phyloP scores from a whole-genome alignment of 305 asterid species.

The Plantago coronopus region DNA sequence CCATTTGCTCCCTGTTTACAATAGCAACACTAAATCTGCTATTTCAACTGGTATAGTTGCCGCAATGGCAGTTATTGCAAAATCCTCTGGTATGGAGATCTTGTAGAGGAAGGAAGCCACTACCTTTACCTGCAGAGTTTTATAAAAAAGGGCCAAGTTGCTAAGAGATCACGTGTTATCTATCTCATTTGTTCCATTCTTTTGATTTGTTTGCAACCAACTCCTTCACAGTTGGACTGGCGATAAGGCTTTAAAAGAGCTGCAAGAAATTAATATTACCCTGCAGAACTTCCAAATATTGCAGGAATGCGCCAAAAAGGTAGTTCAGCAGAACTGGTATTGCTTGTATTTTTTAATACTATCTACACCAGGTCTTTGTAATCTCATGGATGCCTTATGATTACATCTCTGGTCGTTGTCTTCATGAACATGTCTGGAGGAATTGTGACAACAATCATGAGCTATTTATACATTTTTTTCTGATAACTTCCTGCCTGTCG shows the following conservation, averaged over 20 bases:
- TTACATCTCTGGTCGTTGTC: background rate
- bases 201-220: constrained; percentile 20
- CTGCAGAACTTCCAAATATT: constrained; percentile 64
- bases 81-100: no score
- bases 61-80: no score
- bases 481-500: background rate
- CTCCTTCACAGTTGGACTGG: constrained; percentile 75
- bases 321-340: constrained; percentile 22
- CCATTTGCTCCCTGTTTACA: no score
- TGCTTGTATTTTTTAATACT: constrained; percentile 13
- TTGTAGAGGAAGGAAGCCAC: no score
- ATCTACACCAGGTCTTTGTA: constrained; percentile 6
- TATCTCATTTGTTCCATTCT: constrained; percentile 9
- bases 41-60: no score
- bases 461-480: background rate
- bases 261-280: constrained; percentile 74
- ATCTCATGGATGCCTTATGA: background rate
- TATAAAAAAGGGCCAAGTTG: background rate
- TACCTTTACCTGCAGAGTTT: background rate
- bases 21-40: no score
- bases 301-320: constrained; percentile 85
- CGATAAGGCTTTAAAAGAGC: constrained; percentile 82
- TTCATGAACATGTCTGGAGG: background rate
- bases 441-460: background rate
- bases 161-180: constrained; percentile 10